phyloP scores from a whole-genome alignment of 2,329 filamentous ascomycete species.

The Chalara sp. region DNA sequence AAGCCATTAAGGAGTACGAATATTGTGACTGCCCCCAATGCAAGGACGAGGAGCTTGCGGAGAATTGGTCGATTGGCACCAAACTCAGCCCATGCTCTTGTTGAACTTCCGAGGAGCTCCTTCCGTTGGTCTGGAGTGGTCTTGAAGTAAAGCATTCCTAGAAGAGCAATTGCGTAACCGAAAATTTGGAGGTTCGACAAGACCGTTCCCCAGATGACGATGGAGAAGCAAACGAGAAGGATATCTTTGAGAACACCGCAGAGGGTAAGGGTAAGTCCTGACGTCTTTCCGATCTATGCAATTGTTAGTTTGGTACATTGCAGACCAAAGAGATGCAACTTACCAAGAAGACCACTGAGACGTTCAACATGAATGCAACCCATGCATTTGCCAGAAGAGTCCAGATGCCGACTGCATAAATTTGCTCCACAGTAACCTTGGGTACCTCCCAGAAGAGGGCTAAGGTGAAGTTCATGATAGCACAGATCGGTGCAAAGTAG shows the following conservation, averaged over 20 bases:
- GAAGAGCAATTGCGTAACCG: slow-evolving; percentile 74
- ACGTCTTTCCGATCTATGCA: slow-evolving; percentile 75
- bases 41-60: slow-evolving; percentile 71
- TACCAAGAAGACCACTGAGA: slow-evolving; percentile 82
- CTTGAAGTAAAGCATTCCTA: slow-evolving; percentile 80
- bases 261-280: slow-evolving; percentile 77
- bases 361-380: slow-evolving; percentile 75
- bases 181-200: slow-evolving; percentile 73
- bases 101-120: slow-evolving; percentile 65
- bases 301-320: neutral
- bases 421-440: slow-evolving; percentile 58
- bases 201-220: slow-evolving; percentile 74
- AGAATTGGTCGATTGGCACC: slow-evolving; percentile 69
- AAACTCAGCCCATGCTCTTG: slow-evolving; percentile 80
- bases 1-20: slow-evolving; percentile 65
- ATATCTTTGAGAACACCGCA: slow-evolving; percentile 87
- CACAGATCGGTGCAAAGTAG: slow-evolving; percentile 83
- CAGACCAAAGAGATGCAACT: slow-evolving; percentile 24
- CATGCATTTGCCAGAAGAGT: slow-evolving; percentile 70
- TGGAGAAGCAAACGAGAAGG: slow-evolving; percentile 70
- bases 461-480: slow-evolving; percentile 70
- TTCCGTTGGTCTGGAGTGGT: slow-evolving; percentile 77
- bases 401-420: slow-evolving; percentile 66
- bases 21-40: slow-evolving; percentile 52
- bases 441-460: slow-evolving; percentile 71